These are phyloP conservation scores for Juglanconis oblonga DNA, from an alignment of 2,329 filamentous ascomycete species.

Conservation along the genomic window DNA sequence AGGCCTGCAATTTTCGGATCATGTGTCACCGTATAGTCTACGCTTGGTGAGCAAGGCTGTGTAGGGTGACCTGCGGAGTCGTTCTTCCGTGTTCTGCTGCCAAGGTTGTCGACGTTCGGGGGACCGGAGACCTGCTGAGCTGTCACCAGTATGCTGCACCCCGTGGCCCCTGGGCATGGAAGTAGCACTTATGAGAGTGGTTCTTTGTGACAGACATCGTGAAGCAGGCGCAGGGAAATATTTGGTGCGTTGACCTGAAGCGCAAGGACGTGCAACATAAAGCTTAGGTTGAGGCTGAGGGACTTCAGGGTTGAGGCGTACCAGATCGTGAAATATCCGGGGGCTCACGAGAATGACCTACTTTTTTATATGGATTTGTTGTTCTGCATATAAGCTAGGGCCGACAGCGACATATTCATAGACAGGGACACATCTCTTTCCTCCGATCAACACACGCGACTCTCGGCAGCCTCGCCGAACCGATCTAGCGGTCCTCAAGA, in stretches of 20 bases:
- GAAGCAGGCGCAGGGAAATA: too few relatives aligned
- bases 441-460: background rate
- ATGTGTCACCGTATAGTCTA: background rate
- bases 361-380: background rate
- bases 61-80: background rate
- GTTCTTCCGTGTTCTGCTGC: background rate
- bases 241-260: too few relatives aligned
- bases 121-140: too few relatives aligned
- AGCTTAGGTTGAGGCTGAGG: too few relatives aligned
- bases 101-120: background rate
- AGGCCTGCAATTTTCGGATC: background rate
- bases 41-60: background rate
- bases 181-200: too few relatives aligned
- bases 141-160: too few relatives aligned
- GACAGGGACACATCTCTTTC: background rate
- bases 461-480: background rate
- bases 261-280: too few relatives aligned
- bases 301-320: too few relatives aligned
- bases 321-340: too few relatives aligned
- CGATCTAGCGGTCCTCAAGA: background rate
- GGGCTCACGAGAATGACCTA: too few relatives aligned
- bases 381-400: background rate
- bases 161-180: too few relatives aligned
- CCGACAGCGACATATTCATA: background rate
- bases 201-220: too few relatives aligned